phyloP scores from a whole-genome alignment of 2,329 filamentous ascomycete species.

The Colletotrichum tamarilloi region DNA sequence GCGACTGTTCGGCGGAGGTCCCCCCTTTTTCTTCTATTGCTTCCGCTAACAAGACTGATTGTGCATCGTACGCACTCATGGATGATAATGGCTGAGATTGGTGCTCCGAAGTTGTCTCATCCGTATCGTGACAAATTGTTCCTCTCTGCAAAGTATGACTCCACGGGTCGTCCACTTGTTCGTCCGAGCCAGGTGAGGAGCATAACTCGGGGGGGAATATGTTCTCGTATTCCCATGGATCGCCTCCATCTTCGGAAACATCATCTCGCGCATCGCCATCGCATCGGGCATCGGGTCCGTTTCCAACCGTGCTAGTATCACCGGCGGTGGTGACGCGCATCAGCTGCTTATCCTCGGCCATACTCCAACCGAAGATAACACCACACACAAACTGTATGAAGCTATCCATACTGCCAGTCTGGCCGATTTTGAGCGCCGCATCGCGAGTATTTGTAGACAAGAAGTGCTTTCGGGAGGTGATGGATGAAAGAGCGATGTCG shows the following conservation, averaged over 20 bases:
- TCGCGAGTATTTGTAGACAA: neutral
- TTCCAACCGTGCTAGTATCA: neutral
- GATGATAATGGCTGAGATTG: neutral
- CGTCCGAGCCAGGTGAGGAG: neutral
- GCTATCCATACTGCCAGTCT: slow-evolving; percentile 29
- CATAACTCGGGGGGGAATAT: neutral
- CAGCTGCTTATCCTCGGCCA: neutral
- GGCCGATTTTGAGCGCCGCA: slow-evolving; percentile 14
- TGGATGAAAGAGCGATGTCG: slow-evolving; percentile 9
- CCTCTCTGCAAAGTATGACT: neutral
- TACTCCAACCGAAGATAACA: slow-evolving; percentile 5
- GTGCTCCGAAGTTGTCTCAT: neutral
- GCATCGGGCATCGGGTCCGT: neutral
- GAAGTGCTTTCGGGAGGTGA: neutral
- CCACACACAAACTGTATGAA: slow-evolving; percentile 21
- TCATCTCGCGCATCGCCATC: neutral
- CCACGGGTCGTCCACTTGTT: neutral
- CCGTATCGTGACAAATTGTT: neutral
- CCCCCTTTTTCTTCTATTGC: neutral
- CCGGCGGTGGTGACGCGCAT: neutral
- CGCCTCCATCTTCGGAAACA: neutral
- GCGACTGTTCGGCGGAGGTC: neutral
- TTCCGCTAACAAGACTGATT: neutral
- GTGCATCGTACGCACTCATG: neutral
- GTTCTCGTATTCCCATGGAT: slow-evolving; percentile 5